Base-by-base conservation (phyloP, 164 flowering plant genomes). In the Umbilicus rupestris region DNA sequence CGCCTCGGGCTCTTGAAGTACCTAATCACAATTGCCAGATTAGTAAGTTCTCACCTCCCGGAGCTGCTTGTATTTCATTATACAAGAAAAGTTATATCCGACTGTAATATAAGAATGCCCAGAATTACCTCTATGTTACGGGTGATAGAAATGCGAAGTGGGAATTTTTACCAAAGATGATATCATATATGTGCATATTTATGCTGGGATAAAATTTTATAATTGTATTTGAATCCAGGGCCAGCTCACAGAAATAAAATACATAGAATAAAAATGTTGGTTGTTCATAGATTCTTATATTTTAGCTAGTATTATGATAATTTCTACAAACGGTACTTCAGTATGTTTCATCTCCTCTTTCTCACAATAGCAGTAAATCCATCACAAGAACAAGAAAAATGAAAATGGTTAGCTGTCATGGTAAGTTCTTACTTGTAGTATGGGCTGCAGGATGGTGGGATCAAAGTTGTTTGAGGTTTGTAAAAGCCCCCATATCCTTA, bases 1-100 rank as follows among this genome's bases (percentile, higher is more conserved):
- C 46, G 84, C 94, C 73, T 86, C 90, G 6, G 86, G 92, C 71
- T 88, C 89, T 80, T 87, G 94, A 73, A 93, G 88, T 66, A 86
- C 90, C 98, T 93, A 88, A 16, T 50, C 70, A 74, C 60, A 28
- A 22, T 57, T 35, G 37, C 76, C 60, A 37, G 41, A 69, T 52
- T 41, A 31, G 11, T 15, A 1, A 52, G 6, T 46, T 29, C 63
- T 15, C 35, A 11, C 63, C 24, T 52, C 59, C 17, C 2, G 1
- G 29, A 20, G 24, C 12, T 3, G 7, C 37, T 12, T 52, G 15
- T 20, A 52, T 52, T 10, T 20, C 3, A 19, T 26, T 52, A 20
- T 9, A 19, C 29, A 20, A 20, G 37, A 1, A 63, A 39, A 69
- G 11, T 41, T 6, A 41, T 6, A 41, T 5, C 44, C 44, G 10